Evolutionary conservation across 2,329 filamentous ascomycete species (phyloP).

Genomic region (Microsporum audouinii): DNA sequence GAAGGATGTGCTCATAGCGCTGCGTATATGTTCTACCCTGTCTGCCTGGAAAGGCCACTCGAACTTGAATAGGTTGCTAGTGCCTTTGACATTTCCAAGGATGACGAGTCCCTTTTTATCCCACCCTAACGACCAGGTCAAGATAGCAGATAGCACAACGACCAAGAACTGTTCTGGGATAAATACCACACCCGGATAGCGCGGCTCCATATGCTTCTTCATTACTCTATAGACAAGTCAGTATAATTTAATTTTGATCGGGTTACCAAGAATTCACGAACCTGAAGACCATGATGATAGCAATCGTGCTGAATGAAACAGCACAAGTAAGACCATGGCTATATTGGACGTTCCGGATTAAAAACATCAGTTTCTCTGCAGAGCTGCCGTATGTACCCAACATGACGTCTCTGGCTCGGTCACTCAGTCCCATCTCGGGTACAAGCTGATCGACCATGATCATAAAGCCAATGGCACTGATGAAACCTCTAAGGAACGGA

Average conservation of each 20-base stretch:
- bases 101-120: conserved; percentile 69
- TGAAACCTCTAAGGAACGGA: conserved; percentile 88
- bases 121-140: conserved; percentile 69
- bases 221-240: conserved; percentile 48
- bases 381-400: conserved; percentile 74
- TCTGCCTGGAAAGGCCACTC: conserved; percentile 71
- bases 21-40: conserved; percentile 70
- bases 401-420: conserved; percentile 48
- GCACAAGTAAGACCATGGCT: conserved; percentile 64
- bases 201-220: conserved; percentile 68
- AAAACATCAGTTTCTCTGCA: conserved; percentile 72
- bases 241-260: background rate
- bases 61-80: conserved; percentile 66
- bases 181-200: conserved; percentile 71
- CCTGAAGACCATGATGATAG: conserved; percentile 82
- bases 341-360: conserved; percentile 54
- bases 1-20: conserved; percentile 82
- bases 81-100: conserved; percentile 67
- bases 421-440: conserved; percentile 69
- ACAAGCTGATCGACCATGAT: conserved; percentile 93
- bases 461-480: conserved; percentile 91
- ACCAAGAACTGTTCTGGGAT: conserved; percentile 85
- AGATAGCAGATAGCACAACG: conserved; percentile 69
- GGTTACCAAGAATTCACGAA: conserved; percentile 32
- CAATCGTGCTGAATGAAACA: conserved; percentile 68